These are phyloP conservation scores for Trametes sanguinea DNA, from an alignment of 768 basidiomycete genomes.

Conservation along the genomic window DNA sequence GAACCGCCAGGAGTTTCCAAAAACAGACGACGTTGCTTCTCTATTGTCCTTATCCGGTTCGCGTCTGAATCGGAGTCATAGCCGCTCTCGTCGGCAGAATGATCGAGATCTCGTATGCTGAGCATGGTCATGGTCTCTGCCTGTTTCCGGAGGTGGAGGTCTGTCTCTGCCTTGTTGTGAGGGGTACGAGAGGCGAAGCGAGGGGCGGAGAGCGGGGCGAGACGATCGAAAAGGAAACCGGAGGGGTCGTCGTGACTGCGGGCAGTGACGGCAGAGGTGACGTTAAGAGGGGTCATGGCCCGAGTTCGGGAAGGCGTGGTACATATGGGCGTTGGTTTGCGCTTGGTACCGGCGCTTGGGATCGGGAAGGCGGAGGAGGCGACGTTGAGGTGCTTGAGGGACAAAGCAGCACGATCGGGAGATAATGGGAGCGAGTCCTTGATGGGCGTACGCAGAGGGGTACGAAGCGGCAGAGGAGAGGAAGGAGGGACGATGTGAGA, in stretches of 20 bases:
- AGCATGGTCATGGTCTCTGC: constrained; percentile 67
- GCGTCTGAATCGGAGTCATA: constrained; percentile 51
- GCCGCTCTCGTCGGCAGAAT: constrained; percentile 48
- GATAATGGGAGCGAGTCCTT: constrained; percentile 40
- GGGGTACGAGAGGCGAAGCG: constrained; percentile 52
- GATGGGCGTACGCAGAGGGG: constrained; percentile 62
- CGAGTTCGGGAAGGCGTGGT: constrained; percentile 57
- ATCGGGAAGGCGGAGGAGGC: constrained; percentile 14
- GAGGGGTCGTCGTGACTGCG: constrained; percentile 21
- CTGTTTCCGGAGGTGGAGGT: constrained; percentile 48
- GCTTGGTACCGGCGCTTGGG: constrained; percentile 52
- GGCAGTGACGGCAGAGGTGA: constrained; percentile 32
- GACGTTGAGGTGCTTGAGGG: constrained; percentile 34
- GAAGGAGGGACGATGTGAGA: constrained; percentile 45
- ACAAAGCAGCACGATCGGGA: constrained; percentile 45
- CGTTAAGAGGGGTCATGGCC: constrained; percentile 40
- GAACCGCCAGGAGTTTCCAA: constrained; percentile 14
- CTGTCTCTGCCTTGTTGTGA: constrained; percentile 56
- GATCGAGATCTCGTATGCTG: constrained; percentile 56
- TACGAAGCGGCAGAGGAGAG: constrained; percentile 53
- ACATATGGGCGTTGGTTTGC: constrained; percentile 58
- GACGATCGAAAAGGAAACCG: constrained; percentile 45
- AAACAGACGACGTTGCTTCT: constrained; percentile 18
- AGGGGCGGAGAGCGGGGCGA: constrained; percentile 56
- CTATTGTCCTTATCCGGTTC: constrained; percentile 24